Evolutionary conservation across 2,329 filamentous ascomycete genomes (phyloP).

Genomic region (Claviceps sp.): DNA sequence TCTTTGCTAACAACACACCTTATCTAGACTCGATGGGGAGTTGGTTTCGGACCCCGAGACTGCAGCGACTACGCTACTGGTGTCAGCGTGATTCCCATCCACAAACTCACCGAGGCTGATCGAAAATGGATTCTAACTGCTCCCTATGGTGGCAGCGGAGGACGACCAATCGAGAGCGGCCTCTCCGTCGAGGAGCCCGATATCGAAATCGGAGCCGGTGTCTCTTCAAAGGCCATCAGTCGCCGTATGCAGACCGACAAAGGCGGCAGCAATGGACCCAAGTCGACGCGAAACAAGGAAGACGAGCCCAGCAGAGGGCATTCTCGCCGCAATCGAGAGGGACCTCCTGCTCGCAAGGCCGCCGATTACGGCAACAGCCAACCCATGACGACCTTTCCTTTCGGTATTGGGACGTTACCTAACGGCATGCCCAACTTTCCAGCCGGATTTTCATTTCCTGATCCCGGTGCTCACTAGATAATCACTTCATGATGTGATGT

Average conservation of each 20-base stretch:
- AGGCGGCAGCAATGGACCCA: slow-evolving; percentile 50
- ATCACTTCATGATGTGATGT: not conserved
- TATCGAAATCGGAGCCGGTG: slow-evolving; percentile 94
- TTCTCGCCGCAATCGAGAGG: slow-evolving; percentile 15
- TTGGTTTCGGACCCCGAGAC: slow-evolving; percentile 91
- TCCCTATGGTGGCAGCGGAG: slow-evolving; percentile 85
- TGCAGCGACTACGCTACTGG: slow-evolving; percentile 93
- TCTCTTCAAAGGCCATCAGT: slow-evolving; percentile 80
- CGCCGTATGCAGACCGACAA: slow-evolving; percentile 57
- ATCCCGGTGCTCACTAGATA: slow-evolving; percentile 13
- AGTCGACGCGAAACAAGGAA: slow-evolving; percentile 39
- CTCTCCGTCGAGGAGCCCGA: slow-evolving; percentile 94
- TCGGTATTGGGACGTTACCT: slow-evolving; percentile 26
- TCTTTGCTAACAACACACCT: slow-evolving; percentile 7
- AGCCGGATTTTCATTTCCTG: slow-evolving; percentile 25
- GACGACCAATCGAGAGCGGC: slow-evolving; percentile 62
- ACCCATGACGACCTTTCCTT: slow-evolving; percentile 20
- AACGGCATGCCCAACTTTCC: slow-evolving; percentile 31
- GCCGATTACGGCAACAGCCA: slow-evolving; percentile 11
- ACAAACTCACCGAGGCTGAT: slow-evolving; percentile 87
- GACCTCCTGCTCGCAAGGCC: slow-evolving; percentile 5
- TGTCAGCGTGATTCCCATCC: slow-evolving; percentile 84
- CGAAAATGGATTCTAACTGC: slow-evolving; percentile 94
- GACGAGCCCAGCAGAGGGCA: slow-evolving; percentile 17
- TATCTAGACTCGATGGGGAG: slow-evolving; percentile 78